A percentile compares a stretch with the other conserved stretches of the same genome.
phyloP scores from a whole-genome alignment of 2,329 filamentous ascomycete species.

The Sclerotinia sclerotiorum region DNA sequence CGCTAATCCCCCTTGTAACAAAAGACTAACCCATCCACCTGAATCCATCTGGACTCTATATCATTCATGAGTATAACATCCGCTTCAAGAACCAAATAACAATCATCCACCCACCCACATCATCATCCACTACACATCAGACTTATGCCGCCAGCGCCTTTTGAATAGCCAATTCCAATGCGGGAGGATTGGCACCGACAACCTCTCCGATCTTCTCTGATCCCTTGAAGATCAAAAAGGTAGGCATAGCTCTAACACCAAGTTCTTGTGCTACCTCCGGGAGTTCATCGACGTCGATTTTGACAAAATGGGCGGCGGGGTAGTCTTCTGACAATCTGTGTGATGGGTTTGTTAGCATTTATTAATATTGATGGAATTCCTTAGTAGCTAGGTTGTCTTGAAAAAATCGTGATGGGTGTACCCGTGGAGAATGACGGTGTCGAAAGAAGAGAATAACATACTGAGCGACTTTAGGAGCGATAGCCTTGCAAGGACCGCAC shows the following conservation, averaged over 20 bases:
- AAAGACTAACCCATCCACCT: neutral
- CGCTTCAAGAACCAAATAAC: neutral
- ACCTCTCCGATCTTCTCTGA: slow-evolving; percentile 72
- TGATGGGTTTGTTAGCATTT: slow-evolving; percentile 27
- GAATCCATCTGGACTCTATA: neutral
- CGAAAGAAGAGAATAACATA: slow-evolving; percentile 44
- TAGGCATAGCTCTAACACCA: slow-evolving; percentile 87
- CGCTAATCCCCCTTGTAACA: neutral
- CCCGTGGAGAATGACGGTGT: slow-evolving; percentile 16
- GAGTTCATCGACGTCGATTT: slow-evolving; percentile 87
- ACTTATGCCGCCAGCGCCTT: slow-evolving; percentile 7
- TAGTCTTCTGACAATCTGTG: slow-evolving; percentile 59
- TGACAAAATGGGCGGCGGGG: slow-evolving; percentile 70
- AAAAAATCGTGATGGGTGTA: neutral
- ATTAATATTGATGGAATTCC: neutral
- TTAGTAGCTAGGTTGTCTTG: too few species aligned
- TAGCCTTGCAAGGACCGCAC: slow-evolving; percentile 95
- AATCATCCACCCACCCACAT: neutral
- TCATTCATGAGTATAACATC: neutral
- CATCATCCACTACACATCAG: neutral
- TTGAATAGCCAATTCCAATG: slow-evolving; percentile 51
- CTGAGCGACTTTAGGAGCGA: slow-evolving; percentile 72
- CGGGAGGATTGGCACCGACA: slow-evolving; percentile 76
- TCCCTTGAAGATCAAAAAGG: slow-evolving; percentile 81
- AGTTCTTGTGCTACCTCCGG: slow-evolving; percentile 74